These are phyloP conservation scores for Ogataea haglerorum DNA, from an alignment of 805 yeast species.

Conservation along the genomic window DNA sequence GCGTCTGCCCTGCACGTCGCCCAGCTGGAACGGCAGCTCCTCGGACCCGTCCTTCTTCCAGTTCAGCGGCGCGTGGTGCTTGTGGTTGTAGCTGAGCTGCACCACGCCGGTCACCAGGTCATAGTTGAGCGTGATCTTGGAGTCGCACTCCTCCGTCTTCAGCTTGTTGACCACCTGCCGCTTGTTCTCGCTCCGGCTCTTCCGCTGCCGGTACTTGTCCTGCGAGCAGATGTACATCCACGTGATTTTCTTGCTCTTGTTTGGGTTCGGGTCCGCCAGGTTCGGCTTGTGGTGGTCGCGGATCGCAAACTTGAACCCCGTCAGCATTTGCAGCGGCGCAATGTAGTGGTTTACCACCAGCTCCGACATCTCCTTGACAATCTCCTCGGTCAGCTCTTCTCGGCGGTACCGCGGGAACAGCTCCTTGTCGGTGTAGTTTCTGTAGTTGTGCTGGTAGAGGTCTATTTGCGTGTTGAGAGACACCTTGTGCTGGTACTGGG, in stretches of 20 bases:
- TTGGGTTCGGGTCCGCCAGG: constrained; percentile 32
- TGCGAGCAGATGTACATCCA: constrained; percentile 46
- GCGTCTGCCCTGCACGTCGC: constrained; percentile 8
- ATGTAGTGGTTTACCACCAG: constrained; percentile 36
- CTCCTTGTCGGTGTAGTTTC: constrained; percentile 30
- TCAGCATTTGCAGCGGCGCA: constrained; percentile 37
- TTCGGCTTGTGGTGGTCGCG: constrained; percentile 42
- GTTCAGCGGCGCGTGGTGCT: constrained; percentile 37
- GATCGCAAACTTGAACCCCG: constrained; percentile 43
- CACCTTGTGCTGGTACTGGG: constrained; percentile 32
- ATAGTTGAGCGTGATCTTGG: constrained; percentile 38
- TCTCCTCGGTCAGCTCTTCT: constrained; percentile 30
- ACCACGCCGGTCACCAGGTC: constrained; percentile 37
- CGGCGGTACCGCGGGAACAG: constrained; percentile 35
- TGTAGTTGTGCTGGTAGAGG: constrained; percentile 35
- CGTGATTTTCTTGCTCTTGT: constrained; percentile 38
- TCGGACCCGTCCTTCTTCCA: constrained; percentile 29
- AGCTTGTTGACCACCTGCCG: constrained; percentile 38
- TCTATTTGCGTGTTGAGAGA: constrained; percentile 35
- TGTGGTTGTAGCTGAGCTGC: constrained; percentile 37
- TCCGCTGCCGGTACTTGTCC: constrained; percentile 40
- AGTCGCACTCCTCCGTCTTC: constrained; percentile 40
- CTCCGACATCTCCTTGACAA: constrained; percentile 35
- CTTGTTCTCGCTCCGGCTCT: constrained; percentile 38
- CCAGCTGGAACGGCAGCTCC: constrained; percentile 19